phyloP scores from a whole-genome alignment of 257 asterid genomes.

The Solanum acaule region DNA sequence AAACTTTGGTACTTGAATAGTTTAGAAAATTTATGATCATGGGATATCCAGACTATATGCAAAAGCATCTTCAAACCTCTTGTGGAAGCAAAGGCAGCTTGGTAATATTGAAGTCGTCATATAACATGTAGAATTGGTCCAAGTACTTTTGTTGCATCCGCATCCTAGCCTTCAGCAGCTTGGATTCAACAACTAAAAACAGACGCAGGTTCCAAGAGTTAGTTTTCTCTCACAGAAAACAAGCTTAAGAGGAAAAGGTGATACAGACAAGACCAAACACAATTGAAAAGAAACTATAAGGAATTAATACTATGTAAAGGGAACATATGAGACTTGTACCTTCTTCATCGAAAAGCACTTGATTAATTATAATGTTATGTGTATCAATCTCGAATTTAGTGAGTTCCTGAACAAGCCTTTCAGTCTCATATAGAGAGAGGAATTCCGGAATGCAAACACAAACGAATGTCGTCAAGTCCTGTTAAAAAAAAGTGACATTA shows the following conservation, averaged over 20 bases:
- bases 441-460: constrained; percentile 98
- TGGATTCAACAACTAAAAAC: constrained; percentile 60
- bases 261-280: background rate
- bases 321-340: constrained; percentile 26
- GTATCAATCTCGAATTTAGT: constrained; percentile 93
- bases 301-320: background rate
- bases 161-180: constrained; percentile 88
- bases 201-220: background rate
- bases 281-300: background rate
- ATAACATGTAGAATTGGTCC: constrained; percentile 87
- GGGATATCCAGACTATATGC: background rate
- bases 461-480: constrained; percentile 87
- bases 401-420: constrained; percentile 92
- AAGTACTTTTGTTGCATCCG: constrained; percentile 88
- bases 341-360: constrained; percentile 90
- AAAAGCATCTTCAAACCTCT: constrained; percentile 45
- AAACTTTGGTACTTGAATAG: background rate
- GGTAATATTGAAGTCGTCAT: constrained; percentile 84
- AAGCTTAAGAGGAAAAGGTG: background rate
- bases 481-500: constrained; percentile 4
- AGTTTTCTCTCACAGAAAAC: background rate
- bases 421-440: constrained; percentile 93
- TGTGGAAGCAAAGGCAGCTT: constrained; percentile 92
- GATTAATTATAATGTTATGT: constrained; percentile 88
- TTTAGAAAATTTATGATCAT: background rate